Evolutionary conservation across 1,284 basidiomycete species (phyloP).

Genomic region (Tilletia caries): DNA sequence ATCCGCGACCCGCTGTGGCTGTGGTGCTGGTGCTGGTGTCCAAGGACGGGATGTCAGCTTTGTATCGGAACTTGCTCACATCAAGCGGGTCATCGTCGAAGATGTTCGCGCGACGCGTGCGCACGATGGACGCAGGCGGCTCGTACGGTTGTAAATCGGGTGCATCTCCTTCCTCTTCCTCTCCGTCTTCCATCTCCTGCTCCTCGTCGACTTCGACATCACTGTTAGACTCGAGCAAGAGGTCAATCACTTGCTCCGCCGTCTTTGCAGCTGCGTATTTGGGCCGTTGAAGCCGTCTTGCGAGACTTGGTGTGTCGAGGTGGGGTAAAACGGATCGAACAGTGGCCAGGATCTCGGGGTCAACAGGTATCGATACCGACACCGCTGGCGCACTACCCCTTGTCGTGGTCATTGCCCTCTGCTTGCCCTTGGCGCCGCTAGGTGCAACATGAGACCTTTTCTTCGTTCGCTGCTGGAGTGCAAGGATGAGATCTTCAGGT

Average conservation of each 20-base stretch:
- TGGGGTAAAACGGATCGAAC: slow-evolving; percentile 31
- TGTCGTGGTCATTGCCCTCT: neutral
- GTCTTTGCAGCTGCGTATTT: slow-evolving; percentile 24
- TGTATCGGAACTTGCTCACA: slow-evolving; percentile 9
- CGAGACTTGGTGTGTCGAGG: slow-evolving; percentile 24
- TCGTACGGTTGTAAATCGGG: neutral
- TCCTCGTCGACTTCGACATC: slow-evolving; percentile 22
- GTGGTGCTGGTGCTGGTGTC: slow-evolving; percentile 21
- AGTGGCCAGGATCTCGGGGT: slow-evolving; percentile 20
- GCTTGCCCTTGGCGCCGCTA: slow-evolving; percentile 1
- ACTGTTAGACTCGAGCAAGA: slow-evolving; percentile 22
- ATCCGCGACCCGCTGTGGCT: neutral
- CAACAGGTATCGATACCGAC: neutral
- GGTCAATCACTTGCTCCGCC: slow-evolving; percentile 28
- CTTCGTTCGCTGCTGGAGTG: no score
- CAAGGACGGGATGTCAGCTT: slow-evolving; percentile 16
- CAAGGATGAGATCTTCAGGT: no score
- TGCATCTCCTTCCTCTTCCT: neutral
- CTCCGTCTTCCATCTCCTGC: neutral
- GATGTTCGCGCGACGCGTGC: slow-evolving; percentile 25
- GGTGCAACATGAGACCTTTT: no score
- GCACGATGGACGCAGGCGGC: neutral
- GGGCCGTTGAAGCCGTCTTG: slow-evolving; percentile 20
- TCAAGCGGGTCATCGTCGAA: slow-evolving; percentile 22
- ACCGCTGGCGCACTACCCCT: neutral